Evolutionary conservation across 305 asterid genomes (phyloP), one percentile per base, ranked within the genome.

Genomic region (Ruellia speciosa): DNA sequence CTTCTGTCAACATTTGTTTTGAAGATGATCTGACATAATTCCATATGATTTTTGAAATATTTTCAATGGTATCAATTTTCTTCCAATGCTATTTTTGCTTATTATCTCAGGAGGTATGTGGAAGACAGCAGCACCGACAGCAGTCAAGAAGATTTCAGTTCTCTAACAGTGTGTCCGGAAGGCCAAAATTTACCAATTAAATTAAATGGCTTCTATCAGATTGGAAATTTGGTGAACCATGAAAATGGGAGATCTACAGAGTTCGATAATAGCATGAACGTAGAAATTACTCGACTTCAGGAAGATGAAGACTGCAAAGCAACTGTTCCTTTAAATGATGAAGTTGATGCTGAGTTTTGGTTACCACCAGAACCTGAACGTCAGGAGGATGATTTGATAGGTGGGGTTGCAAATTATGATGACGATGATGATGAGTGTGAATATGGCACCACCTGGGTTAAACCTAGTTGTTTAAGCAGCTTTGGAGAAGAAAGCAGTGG

Each of bases 341-440:
- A 87, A 69, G 66, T 74, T 55, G 79, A 81, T 69, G 74, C 71
- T 14, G 85, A 79, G 33, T 84, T 84, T 76, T 92, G 97, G 99
- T 65, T 75, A 58, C 97, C 99, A 19, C 99, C 97, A 49, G 95
- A 79, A 64, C 72, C 96, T 56, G 94, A 76, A 50, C 83, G 81
- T 56, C 52, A 66, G 55, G 83, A 71, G 52, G 85, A 88, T 67
- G 97, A 86, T 66, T 78, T 19, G 63, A 73, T 18, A 87, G 79
- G 37, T n/a, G 82, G 95, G 56, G 64, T 86, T 47, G 60, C 78
- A 51, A 75, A 75, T 72, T 77, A 66, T 16, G 99, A 92, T 9
- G 94, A 80, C 2, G 90, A 81, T 18, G 92, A 87, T 14, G 97
- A 82, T 49, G 94, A 83, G 16, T 76, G 82, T 65, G 85, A 79